Base-by-base conservation (phyloP, 2,329 filamentous ascomycete genomes). In the Fusarium irregulare region DNA sequence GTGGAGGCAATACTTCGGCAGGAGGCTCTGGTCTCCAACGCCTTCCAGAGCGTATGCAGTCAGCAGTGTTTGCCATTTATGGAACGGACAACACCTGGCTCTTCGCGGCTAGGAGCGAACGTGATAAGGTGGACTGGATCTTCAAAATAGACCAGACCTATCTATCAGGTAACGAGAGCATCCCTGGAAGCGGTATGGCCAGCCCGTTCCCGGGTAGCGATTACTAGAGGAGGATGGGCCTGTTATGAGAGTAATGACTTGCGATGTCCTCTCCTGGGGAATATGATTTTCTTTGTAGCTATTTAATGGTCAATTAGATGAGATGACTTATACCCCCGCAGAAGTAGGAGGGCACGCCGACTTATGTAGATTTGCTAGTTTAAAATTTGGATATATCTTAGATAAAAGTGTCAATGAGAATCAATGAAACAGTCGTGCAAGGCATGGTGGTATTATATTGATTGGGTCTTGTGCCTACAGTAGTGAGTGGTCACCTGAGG, bases 51-150 rank as follows among this genome's bases (percentile, higher is more conserved):
- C 79, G 88, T 79, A 82, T 86, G 79, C 87, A 88, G 74, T 86
- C 89, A 6, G 91, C 92, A 71, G 92, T 98, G 42, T 99, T 97
- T 85, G 96, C 96, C 14, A 89, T 99, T 53, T 99, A 98, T 77
- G 95, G 93, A 44, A 93, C 92, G 64, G 92, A 96, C 79, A 98
- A 98, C 80, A 97, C 94, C 32, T 99, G 94, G 88, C 85, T 99
- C 42, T 98, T 99, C 79, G 93, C 94, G 16, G 93, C 94, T 25
- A 87, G 94, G 62, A 95, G 90, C 75, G 95, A 98, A 82, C 87
- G 91, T 50, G 94, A 98, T 80, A 97, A 98, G 84, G 91, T 94
- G 73, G 96, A 98, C 79, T 99, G 96, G 96, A 97, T 99, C 73
- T 88, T 97, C 80, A 91, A 92, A 76, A 93, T 99, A 73, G 96